Evolutionary conservation across 2,329 filamentous ascomycete genomes (phyloP).

Genomic region (Neoarthrinium moseri): DNA sequence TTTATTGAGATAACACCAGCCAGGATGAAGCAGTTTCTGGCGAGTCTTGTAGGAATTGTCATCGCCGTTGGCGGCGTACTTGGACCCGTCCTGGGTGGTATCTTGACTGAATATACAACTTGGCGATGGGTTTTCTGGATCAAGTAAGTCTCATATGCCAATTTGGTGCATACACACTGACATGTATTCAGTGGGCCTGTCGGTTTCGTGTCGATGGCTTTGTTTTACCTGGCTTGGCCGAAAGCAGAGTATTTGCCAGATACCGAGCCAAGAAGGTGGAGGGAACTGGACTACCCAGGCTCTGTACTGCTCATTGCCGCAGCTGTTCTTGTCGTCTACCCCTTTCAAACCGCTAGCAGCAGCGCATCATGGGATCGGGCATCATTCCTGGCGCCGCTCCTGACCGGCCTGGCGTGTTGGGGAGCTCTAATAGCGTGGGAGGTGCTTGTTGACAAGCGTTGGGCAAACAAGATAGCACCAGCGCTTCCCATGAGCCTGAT

Average conservation of each 20-base stretch:
- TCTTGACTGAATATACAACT: constrained; percentile 45
- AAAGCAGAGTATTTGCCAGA: constrained; percentile 35
- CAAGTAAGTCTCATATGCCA: constrained; percentile 41
- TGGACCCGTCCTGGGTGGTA: constrained; percentile 50
- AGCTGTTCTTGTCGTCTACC: constrained; percentile 54
- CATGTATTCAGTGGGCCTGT: constrained; percentile 45
- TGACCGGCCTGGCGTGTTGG: constrained; percentile 34
- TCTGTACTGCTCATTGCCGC: constrained; percentile 52
- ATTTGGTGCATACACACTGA: constrained; percentile 16
- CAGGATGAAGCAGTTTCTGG: constrained; percentile 40
- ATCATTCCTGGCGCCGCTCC: constrained; percentile 40
- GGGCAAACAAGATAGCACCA: constrained; percentile 32
- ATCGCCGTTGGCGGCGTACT: constrained; percentile 48
- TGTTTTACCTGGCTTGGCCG: constrained; percentile 53
- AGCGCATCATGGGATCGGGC: constrained; percentile 38
- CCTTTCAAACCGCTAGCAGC: constrained; percentile 53
- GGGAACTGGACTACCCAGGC: constrained; percentile 51
- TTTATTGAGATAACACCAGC: constrained; percentile 48
- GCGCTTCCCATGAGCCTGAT: constrained; percentile 50
- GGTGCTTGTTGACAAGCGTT: constrained; percentile 25
- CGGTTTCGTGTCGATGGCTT: constrained; percentile 40
- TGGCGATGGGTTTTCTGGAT: constrained; percentile 62
- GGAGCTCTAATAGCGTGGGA: constrained; percentile 40
- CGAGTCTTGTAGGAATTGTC: constrained; percentile 46
- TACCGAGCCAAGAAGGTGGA: constrained; percentile 40